Base-by-base conservation (phyloP, 768 basidiomycete genomes). In the Suillus subalutaceus region DNA sequence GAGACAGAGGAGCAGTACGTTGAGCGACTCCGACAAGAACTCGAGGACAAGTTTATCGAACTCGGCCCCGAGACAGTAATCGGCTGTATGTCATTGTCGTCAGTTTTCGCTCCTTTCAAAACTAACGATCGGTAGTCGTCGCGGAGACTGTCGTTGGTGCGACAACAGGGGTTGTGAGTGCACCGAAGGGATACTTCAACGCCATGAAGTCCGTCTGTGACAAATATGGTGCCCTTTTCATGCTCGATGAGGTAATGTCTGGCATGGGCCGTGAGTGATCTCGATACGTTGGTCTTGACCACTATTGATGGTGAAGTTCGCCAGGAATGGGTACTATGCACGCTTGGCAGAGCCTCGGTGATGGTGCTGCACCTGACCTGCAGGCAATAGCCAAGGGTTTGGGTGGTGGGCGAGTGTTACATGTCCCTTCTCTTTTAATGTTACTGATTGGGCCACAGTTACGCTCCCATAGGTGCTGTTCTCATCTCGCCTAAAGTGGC, bases 231-330 rank as follows among this genome's bases (percentile, higher is more conserved):
- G 82, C 73, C 50, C 77, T 97, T 20, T 90, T 95, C 75, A 93
- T 96, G 50, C 83, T 95, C 43, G 95, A 97, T 71, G 95, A 96
- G 78, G 91, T 95, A 56, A 95, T 96, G 94, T 88, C 89, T 73
- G 93, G 93, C 53, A 94, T 95, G 90, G 93, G 94, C 65, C 87
- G 93, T 90, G 73, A 78, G 91, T 82, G 46, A 41, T 62, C 48
- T 32, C 64, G 57, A n/a, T 62, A 56, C 32, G 44, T 32, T 6
- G 18, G 16, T 37, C n/a, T 55, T 43, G 13, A 32, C 16, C 50
- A 23, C 43, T 61, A 57, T 62, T 37, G 62, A 50, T 15, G 26
- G 16, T 32, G 40, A 9, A 13, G 48, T 62, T 40, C 53, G 9
- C 30, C 67, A 93, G 91, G 93, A 37, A 92, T 95, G 88, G 94